phyloP scores from a whole-genome alignment of 441 rosid genomes.

The Eutrema salsugineum region DNA sequence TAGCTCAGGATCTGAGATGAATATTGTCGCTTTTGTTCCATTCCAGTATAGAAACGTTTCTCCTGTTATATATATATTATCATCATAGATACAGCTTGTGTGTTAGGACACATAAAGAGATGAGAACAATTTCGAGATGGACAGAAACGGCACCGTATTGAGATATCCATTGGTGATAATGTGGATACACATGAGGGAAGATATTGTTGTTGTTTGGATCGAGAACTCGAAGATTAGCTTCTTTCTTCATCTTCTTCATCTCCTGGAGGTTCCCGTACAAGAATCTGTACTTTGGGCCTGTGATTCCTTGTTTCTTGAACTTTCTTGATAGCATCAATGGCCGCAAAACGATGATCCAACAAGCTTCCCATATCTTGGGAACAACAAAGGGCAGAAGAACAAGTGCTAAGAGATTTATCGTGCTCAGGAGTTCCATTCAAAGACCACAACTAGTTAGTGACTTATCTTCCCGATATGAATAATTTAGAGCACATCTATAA shows the following conservation, averaged over 20 bases:
- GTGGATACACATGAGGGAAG: slow-evolving; percentile 11
- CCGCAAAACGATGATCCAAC: slow-evolving; percentile 14
- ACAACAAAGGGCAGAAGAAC: background rate
- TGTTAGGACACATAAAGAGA: background rate
- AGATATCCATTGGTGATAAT: slow-evolving; percentile 14
- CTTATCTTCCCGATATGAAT: background rate
- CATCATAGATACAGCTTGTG: background rate
- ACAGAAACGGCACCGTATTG: slow-evolving; percentile 11
- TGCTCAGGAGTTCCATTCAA: slow-evolving; percentile 17
- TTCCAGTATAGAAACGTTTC: slow-evolving; percentile 45
- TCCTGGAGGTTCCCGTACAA: slow-evolving; percentile 15
- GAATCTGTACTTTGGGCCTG: slow-evolving; percentile 18
- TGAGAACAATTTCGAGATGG: background rate
- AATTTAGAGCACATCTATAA: background rate
- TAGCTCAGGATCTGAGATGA: slow-evolving; percentile 38
- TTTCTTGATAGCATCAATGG: slow-evolving; percentile 14
- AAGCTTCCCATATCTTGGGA: slow-evolving; percentile 15
- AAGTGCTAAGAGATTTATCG: slow-evolving; percentile 14
- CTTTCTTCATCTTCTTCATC: slow-evolving; percentile 14
- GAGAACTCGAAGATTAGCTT: background rate
- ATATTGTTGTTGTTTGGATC: slow-evolving; percentile 10
- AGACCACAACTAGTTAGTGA: background rate
- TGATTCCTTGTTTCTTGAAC: slow-evolving; percentile 28
- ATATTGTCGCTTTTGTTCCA: slow-evolving; percentile 37
- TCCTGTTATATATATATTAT: slow-evolving; percentile 32